phyloP scores from a whole-genome alignment of 257 asterid genomes.

The Rubia yunnanensis region DNA sequence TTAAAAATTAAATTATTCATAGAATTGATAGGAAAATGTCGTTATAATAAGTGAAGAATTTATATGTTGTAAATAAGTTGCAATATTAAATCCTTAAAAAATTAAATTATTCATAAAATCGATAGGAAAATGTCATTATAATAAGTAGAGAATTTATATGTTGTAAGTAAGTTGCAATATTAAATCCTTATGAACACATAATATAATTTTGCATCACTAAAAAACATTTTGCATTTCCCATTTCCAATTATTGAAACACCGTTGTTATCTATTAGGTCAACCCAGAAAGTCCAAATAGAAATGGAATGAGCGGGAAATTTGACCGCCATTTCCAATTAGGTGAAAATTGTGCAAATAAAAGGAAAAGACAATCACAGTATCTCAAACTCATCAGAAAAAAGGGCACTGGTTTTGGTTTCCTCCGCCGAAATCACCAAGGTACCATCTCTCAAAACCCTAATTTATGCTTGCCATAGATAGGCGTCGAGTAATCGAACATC shows the following conservation, averaged over 20 bases:
- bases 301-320: slow-evolving; percentile 21
- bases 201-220: not conserved
- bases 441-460: not conserved
- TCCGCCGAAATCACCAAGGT: not conserved
- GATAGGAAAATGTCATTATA: no score
- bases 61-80: no score
- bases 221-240: not conserved
- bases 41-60: no score
- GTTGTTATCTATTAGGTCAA: not conserved
- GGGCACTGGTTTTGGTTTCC: no score
- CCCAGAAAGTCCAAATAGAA: not conserved
- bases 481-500: not conserved
- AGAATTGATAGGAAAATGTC: no score
- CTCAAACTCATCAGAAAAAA: not conserved
- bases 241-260: not conserved
- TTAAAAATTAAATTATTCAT: no score
- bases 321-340: slow-evolving; percentile 19
- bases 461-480: not conserved
- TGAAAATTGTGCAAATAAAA: not conserved
- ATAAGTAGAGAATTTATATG: no score
- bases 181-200: no score
- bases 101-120: no score
- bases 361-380: not conserved
- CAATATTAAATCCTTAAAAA: no score
- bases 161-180: no score